These are phyloP conservation scores for Halophytophthora polymorphica DNA, from an alignment of 352 stramenopile species.

Conservation along the genomic window DNA sequence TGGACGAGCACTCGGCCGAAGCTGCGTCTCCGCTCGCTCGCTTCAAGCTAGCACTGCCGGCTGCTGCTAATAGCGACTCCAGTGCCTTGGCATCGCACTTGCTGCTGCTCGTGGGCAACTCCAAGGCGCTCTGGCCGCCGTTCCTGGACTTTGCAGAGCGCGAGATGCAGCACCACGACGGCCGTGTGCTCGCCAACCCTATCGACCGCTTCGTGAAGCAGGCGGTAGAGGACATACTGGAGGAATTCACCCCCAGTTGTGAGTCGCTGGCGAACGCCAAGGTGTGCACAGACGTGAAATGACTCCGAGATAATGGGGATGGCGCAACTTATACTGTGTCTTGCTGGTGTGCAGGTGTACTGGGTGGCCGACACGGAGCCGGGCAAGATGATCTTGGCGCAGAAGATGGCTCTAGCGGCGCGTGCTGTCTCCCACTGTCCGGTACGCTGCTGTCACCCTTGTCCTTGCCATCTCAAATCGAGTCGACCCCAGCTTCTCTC, in stretches of 20 bases:
- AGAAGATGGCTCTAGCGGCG: constrained; percentile 62
- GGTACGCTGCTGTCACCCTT: constrained; percentile 12
- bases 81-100: constrained; percentile 34
- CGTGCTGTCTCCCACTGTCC: constrained; percentile 41
- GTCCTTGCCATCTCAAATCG: background rate
- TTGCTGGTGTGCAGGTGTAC: constrained; percentile 35
- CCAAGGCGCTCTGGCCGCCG: constrained; percentile 44
- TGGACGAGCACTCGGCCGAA: constrained; percentile 33
- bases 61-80: background rate
- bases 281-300: constrained; percentile 8
- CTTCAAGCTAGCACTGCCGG: constrained; percentile 40
- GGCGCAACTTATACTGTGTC: background rate
- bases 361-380: constrained; percentile 64
- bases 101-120: constrained; percentile 72
- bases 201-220: constrained; percentile 59
- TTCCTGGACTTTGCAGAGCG: constrained; percentile 41
- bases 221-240: constrained; percentile 28
- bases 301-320: too few relatives aligned
- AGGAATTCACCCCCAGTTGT: constrained; percentile 13
- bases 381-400: constrained; percentile 72
- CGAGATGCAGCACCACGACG: constrained; percentile 27
- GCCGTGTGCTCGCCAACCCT: constrained; percentile 36
- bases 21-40: constrained; percentile 24
- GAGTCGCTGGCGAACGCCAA: constrained; percentile 19
- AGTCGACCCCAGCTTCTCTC: background rate